Evolutionary conservation across 345 rosid genomes (phyloP), one percentile per base, ranked within the genome.

Genomic region (Hibiscus mutabilis): DNA sequence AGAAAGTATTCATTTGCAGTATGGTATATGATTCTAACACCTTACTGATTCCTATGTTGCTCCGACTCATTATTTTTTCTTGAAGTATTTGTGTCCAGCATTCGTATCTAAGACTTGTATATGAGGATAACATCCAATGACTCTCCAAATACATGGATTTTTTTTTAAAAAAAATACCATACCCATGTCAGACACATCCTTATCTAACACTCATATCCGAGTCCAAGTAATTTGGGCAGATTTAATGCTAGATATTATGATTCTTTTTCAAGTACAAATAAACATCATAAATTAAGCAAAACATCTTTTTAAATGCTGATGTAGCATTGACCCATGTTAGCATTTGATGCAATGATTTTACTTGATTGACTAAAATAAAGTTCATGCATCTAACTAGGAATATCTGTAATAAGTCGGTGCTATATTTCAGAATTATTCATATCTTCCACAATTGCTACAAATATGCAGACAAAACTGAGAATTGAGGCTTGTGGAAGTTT

Each of bases 1-100:
- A 87, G 95, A 62, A 94, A 91, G 78, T 91, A 82, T 74, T 94
- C 98, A 52, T 94, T 90, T 56, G 95, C 93, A 31, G 42, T 86
- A 69, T 94, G 96, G 98, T 93, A 91, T 53, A 91, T 53, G 68
- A 66, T 24, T 56, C 67, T 47, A 49, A 27, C 9, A 27, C 49
- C 58, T 8, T 15, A 25, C 7, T 67, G 70, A 25, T 42, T 42
- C 14, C 13, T 42, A 2, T 42, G 46, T 42, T 42, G 14, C 46
- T 42, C 46, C 46, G 1, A 42, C 46, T 9, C 46, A 1, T 42
- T 9, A 9, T 42, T 42, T 42, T 42, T 42, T 42, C 46, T 42
- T 42, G 46, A 42, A 42, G 46, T 42, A 42, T 42, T 37, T 37
- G 42, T 37, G 42, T 8, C 10, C 2, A 11, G 5, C 9, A 37